Percentiles rank a stretch among this genome's conserved stretches.
These are phyloP conservation scores for Brasenia schreberi DNA, from an alignment of 164 flowering plant species.

Conservation along the genomic window DNA sequence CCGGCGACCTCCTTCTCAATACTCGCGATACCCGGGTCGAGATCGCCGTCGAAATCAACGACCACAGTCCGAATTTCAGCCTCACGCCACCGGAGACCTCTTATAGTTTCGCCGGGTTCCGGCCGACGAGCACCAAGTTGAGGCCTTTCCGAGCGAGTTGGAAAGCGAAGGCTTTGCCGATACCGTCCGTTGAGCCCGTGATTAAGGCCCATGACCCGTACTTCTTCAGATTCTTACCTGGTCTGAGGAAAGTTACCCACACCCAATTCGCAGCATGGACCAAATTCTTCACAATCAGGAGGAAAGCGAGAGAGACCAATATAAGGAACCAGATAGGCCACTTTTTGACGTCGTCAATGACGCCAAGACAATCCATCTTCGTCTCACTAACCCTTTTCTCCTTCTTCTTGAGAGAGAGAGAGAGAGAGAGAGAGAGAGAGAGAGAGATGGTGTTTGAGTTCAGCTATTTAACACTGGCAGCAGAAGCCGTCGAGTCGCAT, in stretches of 20 bases:
- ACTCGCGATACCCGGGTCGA: conserved; percentile 40
- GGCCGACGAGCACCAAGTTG: conserved; percentile 61
- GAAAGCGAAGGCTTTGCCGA: conserved; percentile 79
- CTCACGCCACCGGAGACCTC: conserved; percentile 41
- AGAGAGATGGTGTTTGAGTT: neutral
- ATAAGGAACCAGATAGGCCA: conserved; percentile 35
- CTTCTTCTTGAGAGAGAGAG: neutral
- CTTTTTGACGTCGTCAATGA: neutral
- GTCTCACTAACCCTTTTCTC: neutral
- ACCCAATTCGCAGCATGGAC: conserved; percentile 43
- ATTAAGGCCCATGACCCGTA: conserved; percentile 95
- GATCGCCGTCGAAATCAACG: conserved; percentile 69
- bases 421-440: neutral
- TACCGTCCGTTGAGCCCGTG: conserved; percentile 91
- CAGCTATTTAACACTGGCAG: neutral
- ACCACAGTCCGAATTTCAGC: conserved; percentile 52
- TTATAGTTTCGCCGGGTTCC: conserved; percentile 52
- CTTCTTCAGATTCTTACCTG: conserved; percentile 58
- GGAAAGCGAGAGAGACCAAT: conserved; percentile 35
- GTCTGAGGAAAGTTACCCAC: conserved; percentile 59
- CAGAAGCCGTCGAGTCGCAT: neutral
- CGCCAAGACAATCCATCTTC: neutral
- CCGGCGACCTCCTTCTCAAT: conserved; percentile 50
- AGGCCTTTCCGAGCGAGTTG: conserved; percentile 70
- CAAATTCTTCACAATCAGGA: conserved; percentile 18